These are phyloP conservation scores for Rhododendron simsii DNA, from an alignment of 148 eudicot species.

Conservation along the genomic window DNA sequence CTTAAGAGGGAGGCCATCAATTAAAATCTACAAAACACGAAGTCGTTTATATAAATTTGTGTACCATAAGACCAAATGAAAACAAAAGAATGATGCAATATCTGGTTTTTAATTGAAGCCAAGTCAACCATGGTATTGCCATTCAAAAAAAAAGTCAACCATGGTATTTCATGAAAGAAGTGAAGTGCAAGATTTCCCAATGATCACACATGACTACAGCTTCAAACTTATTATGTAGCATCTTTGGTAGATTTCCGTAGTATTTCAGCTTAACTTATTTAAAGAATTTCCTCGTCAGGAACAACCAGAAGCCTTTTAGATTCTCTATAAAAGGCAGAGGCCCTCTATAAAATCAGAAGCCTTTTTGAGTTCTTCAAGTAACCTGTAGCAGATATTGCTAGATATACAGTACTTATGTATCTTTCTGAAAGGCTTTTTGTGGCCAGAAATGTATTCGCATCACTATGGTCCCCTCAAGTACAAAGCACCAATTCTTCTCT, in stretches of 20 bases:
- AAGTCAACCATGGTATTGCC: background rate
- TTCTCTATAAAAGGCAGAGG: background rate
- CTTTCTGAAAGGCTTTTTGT: background rate
- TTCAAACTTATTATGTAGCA: background rate
- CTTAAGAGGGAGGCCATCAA: conserved; percentile 74
- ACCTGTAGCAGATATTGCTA: background rate
- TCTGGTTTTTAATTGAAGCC: background rate
- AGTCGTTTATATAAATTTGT: background rate
- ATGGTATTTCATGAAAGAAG: background rate
- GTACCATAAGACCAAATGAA: conserved; percentile 6
- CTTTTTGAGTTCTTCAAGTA: background rate
- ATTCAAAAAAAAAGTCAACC: background rate
- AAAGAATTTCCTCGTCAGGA: background rate
- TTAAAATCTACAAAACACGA: conserved; percentile 48
- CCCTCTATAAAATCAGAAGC: background rate
- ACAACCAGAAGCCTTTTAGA: background rate
- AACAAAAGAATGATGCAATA: background rate
- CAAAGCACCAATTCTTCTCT: background rate
- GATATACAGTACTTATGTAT: background rate
- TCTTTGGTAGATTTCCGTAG: background rate
- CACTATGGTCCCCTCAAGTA: background rate
- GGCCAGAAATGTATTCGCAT: background rate
- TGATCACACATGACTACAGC: background rate
- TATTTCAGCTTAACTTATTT: background rate
- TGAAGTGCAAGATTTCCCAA: background rate